Evolutionary conservation across 768 basidiomycete genomes (phyloP).

Genomic region (Lepiota venenata): DNA sequence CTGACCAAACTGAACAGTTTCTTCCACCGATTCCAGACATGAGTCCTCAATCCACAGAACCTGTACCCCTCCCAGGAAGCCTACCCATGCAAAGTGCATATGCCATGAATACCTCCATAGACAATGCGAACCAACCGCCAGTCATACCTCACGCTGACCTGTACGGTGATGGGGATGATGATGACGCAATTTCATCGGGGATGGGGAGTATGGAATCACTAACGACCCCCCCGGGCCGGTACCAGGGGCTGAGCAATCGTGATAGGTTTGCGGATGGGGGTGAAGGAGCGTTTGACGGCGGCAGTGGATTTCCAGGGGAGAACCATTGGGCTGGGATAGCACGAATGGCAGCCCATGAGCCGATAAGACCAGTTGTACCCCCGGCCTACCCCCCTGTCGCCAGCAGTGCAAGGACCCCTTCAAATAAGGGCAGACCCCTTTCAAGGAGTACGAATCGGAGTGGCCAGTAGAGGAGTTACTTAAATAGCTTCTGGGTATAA

Average conservation of each 20-base stretch:
- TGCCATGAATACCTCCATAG: slow-evolving; percentile 2
- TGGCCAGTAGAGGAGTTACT: neutral
- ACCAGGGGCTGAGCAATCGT: neutral
- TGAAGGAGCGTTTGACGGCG: neutral
- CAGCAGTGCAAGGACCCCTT: neutral
- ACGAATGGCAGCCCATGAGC: too few relatives aligned
- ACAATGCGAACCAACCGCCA: slow-evolving; percentile 6
- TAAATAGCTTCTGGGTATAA: too few relatives aligned
- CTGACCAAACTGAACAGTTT: neutral
- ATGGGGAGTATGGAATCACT: slow-evolving; percentile 25
- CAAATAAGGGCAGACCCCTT: slow-evolving; percentile 4
- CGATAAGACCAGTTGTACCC: neutral
- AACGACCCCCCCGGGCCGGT: slow-evolving; percentile 24
- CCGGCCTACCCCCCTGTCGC: neutral
- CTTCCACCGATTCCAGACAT: slow-evolving; percentile 3
- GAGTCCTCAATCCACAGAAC: neutral
- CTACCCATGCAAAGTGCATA: neutral
- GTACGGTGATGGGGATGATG: slow-evolving; percentile 2
- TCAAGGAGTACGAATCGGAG: slow-evolving; percentile 5
- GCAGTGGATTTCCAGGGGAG: neutral
- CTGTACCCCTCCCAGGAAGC: neutral
- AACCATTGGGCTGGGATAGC: neutral
- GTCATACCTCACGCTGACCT: slow-evolving; percentile 4
- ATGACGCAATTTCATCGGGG: slow-evolving; percentile 26
- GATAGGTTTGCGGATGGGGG: neutral